These are phyloP conservation scores for Craterostigma plantagineum DNA, from an alignment of 257 asterid species.

Conservation along the genomic window DNA sequence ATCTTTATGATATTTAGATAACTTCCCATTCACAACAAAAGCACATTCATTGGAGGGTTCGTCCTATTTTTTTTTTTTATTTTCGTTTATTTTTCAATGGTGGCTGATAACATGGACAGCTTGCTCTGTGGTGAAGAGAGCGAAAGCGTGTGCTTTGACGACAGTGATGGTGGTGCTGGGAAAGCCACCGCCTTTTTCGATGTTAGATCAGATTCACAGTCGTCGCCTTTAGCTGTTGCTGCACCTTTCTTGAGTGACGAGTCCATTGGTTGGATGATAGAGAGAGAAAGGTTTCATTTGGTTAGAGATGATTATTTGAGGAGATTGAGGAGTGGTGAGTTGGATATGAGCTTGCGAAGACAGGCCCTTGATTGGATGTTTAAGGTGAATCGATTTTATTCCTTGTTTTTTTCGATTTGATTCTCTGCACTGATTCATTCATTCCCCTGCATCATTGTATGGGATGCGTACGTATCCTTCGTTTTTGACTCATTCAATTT, in stretches of 20 bases:
- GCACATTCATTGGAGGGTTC: background rate
- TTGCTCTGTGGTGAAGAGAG: constrained; percentile 38
- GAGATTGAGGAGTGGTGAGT: constrained; percentile 57
- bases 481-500: background rate
- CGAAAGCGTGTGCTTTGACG: constrained; percentile 19
- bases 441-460: background rate
- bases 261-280: constrained; percentile 32
- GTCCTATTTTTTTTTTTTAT: background rate
- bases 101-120: constrained; percentile 18
- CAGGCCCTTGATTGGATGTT: constrained; percentile 69
- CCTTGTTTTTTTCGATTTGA: background rate
- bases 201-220: constrained; percentile 25
- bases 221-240: constrained; percentile 19
- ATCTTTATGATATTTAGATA: constrained; percentile 20
- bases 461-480: background rate
- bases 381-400: constrained; percentile 27
- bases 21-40: constrained; percentile 12
- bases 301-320: constrained; percentile 47
- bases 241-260: constrained; percentile 30
- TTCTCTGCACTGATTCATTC: background rate
- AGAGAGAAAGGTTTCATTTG: constrained; percentile 29
- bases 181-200: constrained; percentile 15
- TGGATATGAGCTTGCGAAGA: constrained; percentile 43
- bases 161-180: constrained; percentile 21
- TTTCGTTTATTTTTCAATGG: constrained; percentile 17